These are phyloP conservation scores for Cinnamomum chago DNA, from an alignment of 164 flowering plant species.

Conservation along the genomic window DNA sequence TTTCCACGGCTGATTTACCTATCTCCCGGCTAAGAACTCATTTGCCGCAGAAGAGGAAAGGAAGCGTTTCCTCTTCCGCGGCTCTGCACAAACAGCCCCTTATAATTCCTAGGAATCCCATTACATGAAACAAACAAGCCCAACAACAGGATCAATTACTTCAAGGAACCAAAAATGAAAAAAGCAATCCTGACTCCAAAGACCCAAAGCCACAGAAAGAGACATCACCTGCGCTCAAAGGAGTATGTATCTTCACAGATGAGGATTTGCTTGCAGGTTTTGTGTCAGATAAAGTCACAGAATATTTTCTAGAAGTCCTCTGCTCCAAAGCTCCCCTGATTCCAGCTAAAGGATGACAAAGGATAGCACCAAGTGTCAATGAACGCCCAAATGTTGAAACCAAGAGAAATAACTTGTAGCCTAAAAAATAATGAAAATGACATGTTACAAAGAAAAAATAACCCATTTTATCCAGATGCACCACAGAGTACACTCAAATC, in stretches of 20 bases:
- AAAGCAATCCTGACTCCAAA: neutral
- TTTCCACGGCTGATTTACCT: no score
- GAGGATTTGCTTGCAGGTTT: constrained; percentile 40
- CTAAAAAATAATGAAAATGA: neutral
- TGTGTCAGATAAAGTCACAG: constrained; percentile 40
- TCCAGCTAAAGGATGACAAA: constrained; percentile 7
- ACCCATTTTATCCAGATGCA: no score
- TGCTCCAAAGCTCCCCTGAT: constrained; percentile 11
- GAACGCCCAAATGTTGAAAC: neutral
- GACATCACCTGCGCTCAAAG: constrained; percentile 41
- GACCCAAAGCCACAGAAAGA: no score
- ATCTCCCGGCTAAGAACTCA: no score
- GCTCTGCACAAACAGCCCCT: no score
- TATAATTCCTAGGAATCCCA: no score
- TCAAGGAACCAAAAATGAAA: neutral
- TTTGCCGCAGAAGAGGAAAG: no score
- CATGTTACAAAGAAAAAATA: no score
- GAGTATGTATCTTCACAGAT: constrained; percentile 37
- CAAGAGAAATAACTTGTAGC: neutral
- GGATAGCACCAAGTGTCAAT: neutral
- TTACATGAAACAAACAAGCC: no score
- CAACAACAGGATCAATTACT: neutral
- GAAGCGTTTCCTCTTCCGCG: no score
- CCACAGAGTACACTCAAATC: no score
- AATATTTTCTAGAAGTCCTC: constrained; percentile 24